These are phyloP conservation scores for Porogramme epimiltina DNA, from an alignment of 1,284 basidiomycete species.

Conservation along the genomic window DNA sequence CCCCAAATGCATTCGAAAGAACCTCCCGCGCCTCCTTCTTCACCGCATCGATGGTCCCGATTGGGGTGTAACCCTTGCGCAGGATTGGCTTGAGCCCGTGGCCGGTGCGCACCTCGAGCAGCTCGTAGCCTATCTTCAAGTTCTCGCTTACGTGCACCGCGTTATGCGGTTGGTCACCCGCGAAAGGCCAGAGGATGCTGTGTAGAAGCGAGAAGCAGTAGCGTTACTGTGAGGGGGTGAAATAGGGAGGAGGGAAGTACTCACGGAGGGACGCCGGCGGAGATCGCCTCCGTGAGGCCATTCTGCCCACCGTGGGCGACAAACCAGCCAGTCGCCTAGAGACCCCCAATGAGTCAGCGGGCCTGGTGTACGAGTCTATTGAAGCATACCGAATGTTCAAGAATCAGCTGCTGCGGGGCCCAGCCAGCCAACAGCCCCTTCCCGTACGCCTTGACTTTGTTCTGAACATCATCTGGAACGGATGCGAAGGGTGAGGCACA, in stretches of 20 bases:
- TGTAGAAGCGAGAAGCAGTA: too few relatives aligned
- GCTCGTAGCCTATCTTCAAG: conserved; percentile 29
- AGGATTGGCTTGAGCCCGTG: conserved; percentile 20
- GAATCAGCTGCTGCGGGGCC: conserved; percentile 11
- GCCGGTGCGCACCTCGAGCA: conserved; percentile 29
- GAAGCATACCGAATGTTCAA: conserved; percentile 1
- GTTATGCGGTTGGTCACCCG: conserved; percentile 27
- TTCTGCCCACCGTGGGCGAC: conserved; percentile 27
- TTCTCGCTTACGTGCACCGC: conserved; percentile 22
- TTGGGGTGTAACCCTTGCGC: conserved; percentile 19
- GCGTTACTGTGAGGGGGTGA: too few relatives aligned
- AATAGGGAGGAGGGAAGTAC: too few relatives aligned
- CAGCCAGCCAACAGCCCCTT: conserved; percentile 3
- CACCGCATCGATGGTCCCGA: conserved; percentile 24
- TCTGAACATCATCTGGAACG: conserved; percentile 1
- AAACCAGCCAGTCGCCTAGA: conserved; percentile 19
- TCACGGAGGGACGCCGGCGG: conserved; percentile 20
- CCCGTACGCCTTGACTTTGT: conserved; percentile 5
- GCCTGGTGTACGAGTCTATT: not conserved
- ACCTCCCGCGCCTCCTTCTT: conserved; percentile 18
- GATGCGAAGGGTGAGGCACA: conserved; percentile 1
- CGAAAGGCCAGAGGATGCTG: conserved; percentile 28
- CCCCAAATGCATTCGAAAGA: conserved; percentile 22
- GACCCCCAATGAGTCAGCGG: not conserved
- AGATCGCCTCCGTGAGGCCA: conserved; percentile 19